Percentiles rank a stretch among this genome's conserved stretches.
These are phyloP conservation scores for Hypseocharis bilobata DNA, from an alignment of 441 rosid species.

Conservation along the genomic window DNA sequence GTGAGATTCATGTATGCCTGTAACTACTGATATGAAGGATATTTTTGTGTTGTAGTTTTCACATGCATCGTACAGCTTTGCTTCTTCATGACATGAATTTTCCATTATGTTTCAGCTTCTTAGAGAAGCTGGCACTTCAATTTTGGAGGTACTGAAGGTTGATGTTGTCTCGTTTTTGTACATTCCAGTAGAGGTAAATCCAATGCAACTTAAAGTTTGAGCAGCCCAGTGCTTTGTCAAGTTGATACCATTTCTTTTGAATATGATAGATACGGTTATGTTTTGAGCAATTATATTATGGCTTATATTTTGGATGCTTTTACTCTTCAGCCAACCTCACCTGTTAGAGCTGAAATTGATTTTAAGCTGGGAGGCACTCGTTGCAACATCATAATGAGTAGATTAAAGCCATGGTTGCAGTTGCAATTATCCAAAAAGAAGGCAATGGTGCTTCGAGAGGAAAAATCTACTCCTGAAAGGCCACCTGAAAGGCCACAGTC, in stretches of 20 bases:
- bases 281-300: not conserved
- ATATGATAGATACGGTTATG: not conserved
- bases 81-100: conserved; percentile 22
- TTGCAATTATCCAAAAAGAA: conserved; percentile 59
- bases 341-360: conserved; percentile 83
- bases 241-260: not conserved
- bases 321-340: conserved; percentile 57
- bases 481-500: conserved; percentile 37
- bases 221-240: conserved; percentile 18
- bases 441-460: conserved; percentile 61
- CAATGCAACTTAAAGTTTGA: conserved; percentile 18
- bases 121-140: conserved; percentile 66
- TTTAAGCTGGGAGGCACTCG: conserved; percentile 79
- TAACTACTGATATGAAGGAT: conserved; percentile 22
- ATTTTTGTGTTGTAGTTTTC: conserved; percentile 22
- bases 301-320: conserved; percentile 10
- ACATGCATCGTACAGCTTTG: conserved; percentile 17
- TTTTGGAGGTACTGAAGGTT: conserved; percentile 85
- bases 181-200: conserved; percentile 68
- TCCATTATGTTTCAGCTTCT: conserved; percentile 59
- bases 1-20: conserved; percentile 83
- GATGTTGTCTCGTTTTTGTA: conserved; percentile 64
- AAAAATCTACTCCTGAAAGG: conserved; percentile 24
- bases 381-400: conserved; percentile 56
- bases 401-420: conserved; percentile 76